Percentiles rank a stretch among this genome's conserved stretches.
Conservation (phyloP, 108 stramenopile species). For the Pseudonitzschia multiseries region DNA sequence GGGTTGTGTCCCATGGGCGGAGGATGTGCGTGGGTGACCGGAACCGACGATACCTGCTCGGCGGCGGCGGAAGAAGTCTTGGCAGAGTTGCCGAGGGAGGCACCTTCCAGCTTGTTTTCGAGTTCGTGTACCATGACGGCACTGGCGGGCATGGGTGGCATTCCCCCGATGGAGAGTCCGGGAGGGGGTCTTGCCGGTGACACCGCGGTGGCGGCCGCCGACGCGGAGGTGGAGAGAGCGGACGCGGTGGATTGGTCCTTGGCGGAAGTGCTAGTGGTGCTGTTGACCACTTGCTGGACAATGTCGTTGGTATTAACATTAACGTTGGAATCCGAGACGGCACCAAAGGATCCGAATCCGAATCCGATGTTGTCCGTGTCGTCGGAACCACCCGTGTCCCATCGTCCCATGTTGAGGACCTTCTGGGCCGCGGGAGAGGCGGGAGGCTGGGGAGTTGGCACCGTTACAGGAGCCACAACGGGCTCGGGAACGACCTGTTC, state of each 20-base stretch:
- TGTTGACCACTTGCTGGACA: slow-evolving; percentile 11
- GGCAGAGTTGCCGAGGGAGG: slow-evolving; percentile 41
- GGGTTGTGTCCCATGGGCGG: slow-evolving; percentile 16
- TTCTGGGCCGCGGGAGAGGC: slow-evolving; percentile 41
- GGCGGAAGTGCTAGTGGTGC: neutral
- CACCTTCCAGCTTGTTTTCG: slow-evolving; percentile 74
- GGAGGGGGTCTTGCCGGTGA: slow-evolving; percentile 87
- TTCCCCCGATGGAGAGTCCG: slow-evolving; percentile 73
- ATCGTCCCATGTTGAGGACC: slow-evolving; percentile 87
- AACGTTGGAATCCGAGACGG: slow-evolving; percentile 41
- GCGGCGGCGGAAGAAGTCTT: neutral
- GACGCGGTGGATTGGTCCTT: slow-evolving; percentile 10
- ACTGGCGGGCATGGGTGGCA: slow-evolving; percentile 86
- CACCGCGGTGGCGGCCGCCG: slow-evolving; percentile 40
- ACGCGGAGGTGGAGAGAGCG: neutral
- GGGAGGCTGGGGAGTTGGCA: slow-evolving; percentile 27
- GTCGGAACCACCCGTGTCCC: slow-evolving; percentile 74
- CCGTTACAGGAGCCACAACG: slow-evolving; percentile 24
- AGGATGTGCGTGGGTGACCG: slow-evolving; percentile 36
- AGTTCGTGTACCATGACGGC: slow-evolving; percentile 82
- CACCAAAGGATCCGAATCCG: slow-evolving; percentile 82
- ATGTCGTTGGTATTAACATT: slow-evolving; percentile 17
- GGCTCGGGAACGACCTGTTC: slow-evolving; percentile 15
- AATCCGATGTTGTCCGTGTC: slow-evolving; percentile 76
- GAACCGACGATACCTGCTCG: slow-evolving; percentile 1